phyloP scores from a whole-genome alignment of 2,329 filamentous ascomycete species.

The Calonectria hawksworthii region DNA sequence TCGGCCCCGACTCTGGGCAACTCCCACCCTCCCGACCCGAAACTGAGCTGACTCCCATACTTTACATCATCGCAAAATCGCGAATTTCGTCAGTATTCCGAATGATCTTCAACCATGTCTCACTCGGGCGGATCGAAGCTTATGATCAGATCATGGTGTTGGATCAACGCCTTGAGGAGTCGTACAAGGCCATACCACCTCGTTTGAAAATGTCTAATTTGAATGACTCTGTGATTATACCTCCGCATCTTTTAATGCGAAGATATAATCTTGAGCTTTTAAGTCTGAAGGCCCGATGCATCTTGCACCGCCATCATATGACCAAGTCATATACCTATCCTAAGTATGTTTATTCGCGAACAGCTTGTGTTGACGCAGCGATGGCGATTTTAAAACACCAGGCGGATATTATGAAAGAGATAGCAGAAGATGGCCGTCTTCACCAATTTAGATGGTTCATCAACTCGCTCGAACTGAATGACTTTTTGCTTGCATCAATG shows the following conservation, averaged over 20 bases:
- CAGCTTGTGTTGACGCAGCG: conserved; percentile 31
- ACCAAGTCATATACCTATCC: conserved; percentile 29
- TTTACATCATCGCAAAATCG: conserved; percentile 30
- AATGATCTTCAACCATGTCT: conserved; percentile 38
- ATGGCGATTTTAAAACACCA: conserved; percentile 30
- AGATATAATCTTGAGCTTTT: conserved; percentile 36
- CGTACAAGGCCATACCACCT: conserved; percentile 27
- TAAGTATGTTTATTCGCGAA: conserved; percentile 31
- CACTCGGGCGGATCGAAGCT: conserved; percentile 21
- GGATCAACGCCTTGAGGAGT: conserved; percentile 26
- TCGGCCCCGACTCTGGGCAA: conserved; percentile 8
- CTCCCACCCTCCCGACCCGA: conserved; percentile 33
- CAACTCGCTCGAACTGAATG: conserved; percentile 29
- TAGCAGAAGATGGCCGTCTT: conserved; percentile 29
- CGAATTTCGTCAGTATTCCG: conserved; percentile 23
- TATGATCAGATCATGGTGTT: conserved; percentile 37
- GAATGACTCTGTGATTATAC: conserved; percentile 34
- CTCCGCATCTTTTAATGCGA: conserved; percentile 28
- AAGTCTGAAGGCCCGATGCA: conserved; percentile 32
- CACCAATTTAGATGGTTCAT: conserved; percentile 36
- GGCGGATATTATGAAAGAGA: conserved; percentile 31
- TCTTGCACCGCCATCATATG: conserved; percentile 37
- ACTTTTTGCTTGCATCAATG: conserved; percentile 38
- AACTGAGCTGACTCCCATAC: conserved; percentile 16
- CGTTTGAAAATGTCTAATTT: conserved; percentile 26